Evolutionary conservation across 345 rosid species (phyloP).

Genomic region (Camelina hispida): DNA sequence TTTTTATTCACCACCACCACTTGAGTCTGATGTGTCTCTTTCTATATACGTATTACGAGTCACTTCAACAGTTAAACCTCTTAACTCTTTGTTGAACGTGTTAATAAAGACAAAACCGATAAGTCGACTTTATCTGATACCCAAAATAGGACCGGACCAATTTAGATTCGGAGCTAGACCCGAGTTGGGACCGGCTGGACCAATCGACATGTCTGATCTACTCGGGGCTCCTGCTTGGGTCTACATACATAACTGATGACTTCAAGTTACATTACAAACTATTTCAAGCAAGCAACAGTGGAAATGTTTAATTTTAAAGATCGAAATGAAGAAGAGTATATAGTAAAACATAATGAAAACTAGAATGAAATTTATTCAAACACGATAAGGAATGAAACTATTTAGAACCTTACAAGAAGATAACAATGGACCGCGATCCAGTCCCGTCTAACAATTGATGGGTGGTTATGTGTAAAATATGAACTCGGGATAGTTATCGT

Average conservation of each 20-base stretch:
- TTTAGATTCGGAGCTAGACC: conserved; percentile 18
- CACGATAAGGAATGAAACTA: conserved; percentile 11
- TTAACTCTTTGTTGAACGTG: conserved; percentile 6
- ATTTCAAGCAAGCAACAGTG: background rate
- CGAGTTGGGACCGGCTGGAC: conserved; percentile 31
- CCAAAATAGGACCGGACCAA: conserved; percentile 7
- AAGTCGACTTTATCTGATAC: conserved; percentile 10
- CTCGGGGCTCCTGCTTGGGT: conserved; percentile 13
- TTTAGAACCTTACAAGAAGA: conserved; percentile 13
- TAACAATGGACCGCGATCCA: conserved; percentile 11
- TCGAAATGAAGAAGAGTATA: background rate
- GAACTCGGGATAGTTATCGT: background rate
- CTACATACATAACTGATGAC: conserved; percentile 12
- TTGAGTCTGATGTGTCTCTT: background rate
- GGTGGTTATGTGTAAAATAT: conserved; percentile 14
- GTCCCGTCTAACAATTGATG: conserved; percentile 14
- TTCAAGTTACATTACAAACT: background rate
- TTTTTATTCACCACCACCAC: conserved; percentile 9
- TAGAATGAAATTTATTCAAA: conserved; percentile 12
- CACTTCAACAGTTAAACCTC: background rate
- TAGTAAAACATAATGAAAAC: background rate
- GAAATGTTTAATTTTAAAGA: background rate
- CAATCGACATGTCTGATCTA: conserved; percentile 18
- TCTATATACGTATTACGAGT: background rate
- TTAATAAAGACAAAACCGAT: conserved; percentile 14